A percentile compares a stretch with the other conserved stretches of the same genome.
Evolutionary conservation across 2,329 filamentous ascomycete species (phyloP).

Genomic region (Didymella sp.): DNA sequence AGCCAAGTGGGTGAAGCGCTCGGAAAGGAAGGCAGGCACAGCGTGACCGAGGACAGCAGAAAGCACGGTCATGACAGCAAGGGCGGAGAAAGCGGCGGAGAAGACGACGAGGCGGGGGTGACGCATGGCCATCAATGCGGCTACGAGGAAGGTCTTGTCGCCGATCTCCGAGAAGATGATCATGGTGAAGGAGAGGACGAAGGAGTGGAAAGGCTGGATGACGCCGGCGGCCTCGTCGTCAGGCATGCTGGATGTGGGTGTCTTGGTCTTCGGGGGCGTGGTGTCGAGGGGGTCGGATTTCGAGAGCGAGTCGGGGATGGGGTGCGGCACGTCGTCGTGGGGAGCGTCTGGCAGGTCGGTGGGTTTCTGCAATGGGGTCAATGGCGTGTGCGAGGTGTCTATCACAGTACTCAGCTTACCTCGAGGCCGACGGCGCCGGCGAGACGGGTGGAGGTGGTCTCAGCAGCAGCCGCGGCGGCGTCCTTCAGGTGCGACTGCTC

Average conservation of each 20-base stretch:
- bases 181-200: constrained; percentile 92
- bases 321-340: constrained; percentile 72
- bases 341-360: constrained; percentile 79
- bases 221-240: constrained; percentile 64
- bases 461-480: constrained; percentile 18
- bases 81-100: constrained; percentile 87
- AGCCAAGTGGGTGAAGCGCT: constrained; percentile 86
- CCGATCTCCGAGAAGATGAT: constrained; percentile 96
- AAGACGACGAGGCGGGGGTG: constrained; percentile 93
- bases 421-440: constrained; percentile 50
- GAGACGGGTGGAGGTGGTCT: constrained; percentile 28
- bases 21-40: constrained; percentile 86
- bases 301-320: constrained; percentile 67
- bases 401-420: constrained; percentile 28
- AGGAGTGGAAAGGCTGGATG: constrained; percentile 85
- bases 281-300: constrained; percentile 64
- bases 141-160: constrained; percentile 98
- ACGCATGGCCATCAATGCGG: constrained; percentile 98
- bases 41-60: constrained; percentile 93
- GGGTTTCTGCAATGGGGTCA: constrained; percentile 68
- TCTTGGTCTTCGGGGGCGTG: constrained; percentile 32
- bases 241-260: constrained; percentile 32
- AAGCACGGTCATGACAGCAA: constrained; percentile 92
- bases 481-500: constrained; percentile 69
- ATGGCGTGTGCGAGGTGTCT: neutral